Base-by-base conservation (phyloP, 2,329 filamentous ascomycete genomes). In the Cordyceps farinosa region DNA sequence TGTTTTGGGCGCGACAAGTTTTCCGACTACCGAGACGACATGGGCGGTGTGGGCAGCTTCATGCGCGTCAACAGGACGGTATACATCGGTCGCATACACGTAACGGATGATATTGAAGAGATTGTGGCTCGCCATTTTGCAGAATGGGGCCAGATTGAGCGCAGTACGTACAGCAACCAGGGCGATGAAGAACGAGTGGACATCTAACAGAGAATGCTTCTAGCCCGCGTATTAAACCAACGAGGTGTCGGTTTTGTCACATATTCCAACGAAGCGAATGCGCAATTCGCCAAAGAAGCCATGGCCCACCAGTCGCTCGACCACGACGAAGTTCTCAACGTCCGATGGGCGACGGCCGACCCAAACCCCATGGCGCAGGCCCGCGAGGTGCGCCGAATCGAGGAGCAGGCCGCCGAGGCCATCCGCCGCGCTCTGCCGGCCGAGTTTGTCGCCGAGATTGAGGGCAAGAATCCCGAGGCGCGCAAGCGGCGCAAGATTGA, bases 91-190 rank as follows among this genome's bases (percentile, higher is more conserved):
- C 83, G 93, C 54, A 97, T 99, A 74, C 92, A 97, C 75, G 94
- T 97, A 42, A 94, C 89, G 13, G 95, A 98, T 75, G 94, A 98
- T 72, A 97, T 98, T 66, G 94, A 99, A 74, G 95, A 99, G 77
- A 86, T 98, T 42, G 94, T 98, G 6, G 89, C 94, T 36, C 84
- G 96, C 15, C 95, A 99, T 77, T 97, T 98, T 73, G 90, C 92
- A 30, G 95, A 99, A 83, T 99, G 93, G 93, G 95, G 95, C 0
- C 90, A 93, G 70, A 81, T 99, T 56, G 94, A 98, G 74, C 86
- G 95, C 51, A 88, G 77, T 80, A 73, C 68, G 77, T 73, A 11
- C 29, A 17, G 10, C 32, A 9, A 58, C n/a, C 15, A 22, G 17
- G 11, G 53, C 52, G 52, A 63, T 4, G 22, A 3, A 15, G 1